These are phyloP conservation scores for Cladophialophora yegresii DNA, from an alignment of 2,329 filamentous ascomycete species.

Conservation along the genomic window DNA sequence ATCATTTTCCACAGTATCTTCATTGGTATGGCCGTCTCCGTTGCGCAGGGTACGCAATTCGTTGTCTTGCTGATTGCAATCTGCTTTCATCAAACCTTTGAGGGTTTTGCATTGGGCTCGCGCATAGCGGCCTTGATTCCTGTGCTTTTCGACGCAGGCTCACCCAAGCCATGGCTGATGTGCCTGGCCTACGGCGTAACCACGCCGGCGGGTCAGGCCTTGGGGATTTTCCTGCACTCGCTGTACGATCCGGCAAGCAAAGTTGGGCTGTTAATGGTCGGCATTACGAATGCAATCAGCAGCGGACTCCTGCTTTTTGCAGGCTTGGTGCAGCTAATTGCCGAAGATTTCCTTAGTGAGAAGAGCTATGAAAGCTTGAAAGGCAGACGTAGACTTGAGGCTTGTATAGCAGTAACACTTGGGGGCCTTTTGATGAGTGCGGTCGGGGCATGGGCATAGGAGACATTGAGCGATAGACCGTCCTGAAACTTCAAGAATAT, in stretches of 20 bases:
- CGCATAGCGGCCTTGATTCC: conserved; percentile 77
- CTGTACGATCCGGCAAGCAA: conserved; percentile 78
- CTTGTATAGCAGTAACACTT: conserved; percentile 62
- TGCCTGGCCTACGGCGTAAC: conserved; percentile 66
- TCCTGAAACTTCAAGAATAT: neutral
- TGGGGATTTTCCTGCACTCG: conserved; percentile 74
- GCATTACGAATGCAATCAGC: conserved; percentile 84
- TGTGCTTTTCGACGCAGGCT: conserved; percentile 66
- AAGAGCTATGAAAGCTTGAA: conserved; percentile 62
- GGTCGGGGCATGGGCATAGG: conserved; percentile 65
- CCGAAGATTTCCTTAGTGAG: conserved; percentile 77
- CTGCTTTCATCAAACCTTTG: conserved; percentile 83
- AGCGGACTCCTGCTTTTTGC: conserved; percentile 79
- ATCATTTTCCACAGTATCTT: conserved; percentile 85
- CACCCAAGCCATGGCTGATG: conserved; percentile 73
- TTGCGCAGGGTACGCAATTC: conserved; percentile 76
- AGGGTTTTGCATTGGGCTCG: conserved; percentile 80
- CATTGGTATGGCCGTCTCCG: conserved; percentile 82
- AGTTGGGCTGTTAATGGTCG: conserved; percentile 76
- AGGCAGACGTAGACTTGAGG: conserved; percentile 61
- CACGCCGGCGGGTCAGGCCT: conserved; percentile 80
- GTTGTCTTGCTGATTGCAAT: conserved; percentile 78
- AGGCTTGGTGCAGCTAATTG: conserved; percentile 78
- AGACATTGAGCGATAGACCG: neutral
- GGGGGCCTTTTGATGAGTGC: conserved; percentile 66